Evolutionary conservation across 352 stramenopile genomes (phyloP), one percentile per base, ranked within the genome.

Genomic region (Pythium rhizo-oryzae): DNA sequence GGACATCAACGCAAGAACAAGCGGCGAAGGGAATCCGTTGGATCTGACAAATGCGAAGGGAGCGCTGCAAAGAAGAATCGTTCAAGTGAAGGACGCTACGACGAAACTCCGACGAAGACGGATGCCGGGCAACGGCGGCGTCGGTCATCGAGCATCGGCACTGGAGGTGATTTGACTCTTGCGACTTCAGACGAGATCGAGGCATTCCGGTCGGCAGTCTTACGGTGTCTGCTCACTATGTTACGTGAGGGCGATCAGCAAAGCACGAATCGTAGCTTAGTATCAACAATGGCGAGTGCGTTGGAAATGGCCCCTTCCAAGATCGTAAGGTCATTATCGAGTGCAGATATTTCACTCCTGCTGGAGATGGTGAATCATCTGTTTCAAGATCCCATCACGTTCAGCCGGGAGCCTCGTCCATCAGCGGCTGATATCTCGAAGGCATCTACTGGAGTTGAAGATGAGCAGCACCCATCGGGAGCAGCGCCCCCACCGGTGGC

Each of bases 301-400:
- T 54, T 93, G n/a, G 85, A 93, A 74, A 92, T 92, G 82, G 78
- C 79, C 25, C 80, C 84, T 39, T 87, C 85, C 11, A 71, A 70
- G 19, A 67, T 92, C 39, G 78, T 92, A 71, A 76, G 50, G 25
- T 39, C 43, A 35, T 70, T 93, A 16, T 70, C 71, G 16, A 84
- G 91, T 33, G 50, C 47, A 2, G 84, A 93, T 43, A 69, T 89
- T 57, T 77, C 85, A 28, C 65, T 92, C 33, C 76, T 93, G 43
- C 66, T 93, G 23, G 85, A 93, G 33, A 87, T 76, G 44, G 78
- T 90, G 5, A 82, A 90, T 58, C 87, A 85, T 49, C 69, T 93
- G 35, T 70, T 93, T 25, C 84, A 91, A 80, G 82, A 75, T 57
- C 66, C 67, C 21, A 61, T 35, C 8, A 69, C 51, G 35, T 58